Base-by-base conservation (phyloP, 2,329 filamentous ascomycete species). In the Sarocladium brachiariae region DNA sequence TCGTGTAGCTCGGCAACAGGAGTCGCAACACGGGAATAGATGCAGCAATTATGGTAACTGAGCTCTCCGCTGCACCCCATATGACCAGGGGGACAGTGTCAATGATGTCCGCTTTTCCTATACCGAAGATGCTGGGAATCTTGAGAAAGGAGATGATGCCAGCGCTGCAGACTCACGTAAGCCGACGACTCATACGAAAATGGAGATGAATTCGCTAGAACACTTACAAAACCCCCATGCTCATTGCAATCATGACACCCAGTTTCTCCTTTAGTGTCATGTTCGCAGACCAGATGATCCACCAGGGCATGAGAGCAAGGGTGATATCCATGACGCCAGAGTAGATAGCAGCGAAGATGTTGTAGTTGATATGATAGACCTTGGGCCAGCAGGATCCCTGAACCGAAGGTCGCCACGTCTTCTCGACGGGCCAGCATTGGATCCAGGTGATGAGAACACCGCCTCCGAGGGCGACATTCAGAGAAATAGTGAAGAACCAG, bases 181-280 rank as follows among this genome's bases (percentile, higher is more conserved):
- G 33, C 49, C 21, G 43, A 33, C 5, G 23, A 21, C 5, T 21
- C 18, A 13, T 39, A 4, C 14, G 10, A 9, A 34, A 21, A 21
- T 19, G 18, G 3, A 19, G 9, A n/a, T n/a, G n/a, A n/a, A n/a
- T n/a, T n/a, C n/a, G n/a, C n/a, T n/a, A n/a, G 13, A 7, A 51
- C 24, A 4, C 64, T 56, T 57, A 70, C 67, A 72, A 68, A 2
- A 72, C 51, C 1, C 70, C 70, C 58, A 72, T 66, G 54, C 67
- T 69, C 70, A 73, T 72, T 8, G 70, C 70, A 1, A 69, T 54
- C 9, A 65, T 55, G 0, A 70, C 68, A 3, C 70, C 68, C 13
- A 69, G 53, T 50, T 71, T 70, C 45, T 72, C 70, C 52, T 64
- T 67, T 24, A 56, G 58, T 51, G 61, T 67, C 64, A 72, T 70